phyloP scores from a whole-genome alignment of 1,139 yeast species.

The Hansenula sp. region DNA sequence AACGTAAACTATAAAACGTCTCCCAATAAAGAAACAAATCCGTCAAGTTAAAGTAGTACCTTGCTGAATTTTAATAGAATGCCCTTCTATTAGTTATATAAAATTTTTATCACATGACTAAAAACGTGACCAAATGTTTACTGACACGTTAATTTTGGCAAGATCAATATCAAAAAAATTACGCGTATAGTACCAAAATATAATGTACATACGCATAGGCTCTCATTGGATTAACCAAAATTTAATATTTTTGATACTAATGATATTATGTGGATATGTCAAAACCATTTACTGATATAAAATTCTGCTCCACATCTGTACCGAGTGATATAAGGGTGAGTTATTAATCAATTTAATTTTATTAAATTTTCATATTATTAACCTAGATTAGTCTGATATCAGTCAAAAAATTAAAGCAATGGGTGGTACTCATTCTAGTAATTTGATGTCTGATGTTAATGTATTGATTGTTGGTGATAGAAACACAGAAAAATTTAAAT shows the following conservation, averaged over 20 bases:
- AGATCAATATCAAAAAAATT: too few relatives aligned
- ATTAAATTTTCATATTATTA: too few relatives aligned
- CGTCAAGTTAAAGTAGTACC: too few relatives aligned
- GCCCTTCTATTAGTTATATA: too few relatives aligned
- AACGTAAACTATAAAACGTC: too few relatives aligned
- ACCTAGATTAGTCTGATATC: constrained; percentile 24
- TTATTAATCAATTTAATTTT: not conserved
- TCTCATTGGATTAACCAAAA: too few relatives aligned
- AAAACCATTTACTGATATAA: not conserved
- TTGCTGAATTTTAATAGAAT: too few relatives aligned
- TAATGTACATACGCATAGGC: not conserved
- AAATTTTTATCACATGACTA: too few relatives aligned
- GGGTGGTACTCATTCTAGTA: constrained; percentile 61
- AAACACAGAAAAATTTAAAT: constrained; percentile 61
- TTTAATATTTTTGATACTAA: not conserved
- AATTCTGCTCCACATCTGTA: constrained; percentile 25
- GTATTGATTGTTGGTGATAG: constrained; percentile 62
- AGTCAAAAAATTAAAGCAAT: constrained; percentile 41
- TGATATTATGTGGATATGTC: not conserved
- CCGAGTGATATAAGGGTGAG: constrained; percentile 21
- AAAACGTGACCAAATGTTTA: too few relatives aligned
- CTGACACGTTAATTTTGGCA: too few relatives aligned
- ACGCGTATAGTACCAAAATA: too few relatives aligned
- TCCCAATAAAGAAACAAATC: too few relatives aligned
- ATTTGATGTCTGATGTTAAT: constrained; percentile 64